phyloP scores from a whole-genome alignment of 2,329 filamentous ascomycete species.

The Neonectria hederae region DNA sequence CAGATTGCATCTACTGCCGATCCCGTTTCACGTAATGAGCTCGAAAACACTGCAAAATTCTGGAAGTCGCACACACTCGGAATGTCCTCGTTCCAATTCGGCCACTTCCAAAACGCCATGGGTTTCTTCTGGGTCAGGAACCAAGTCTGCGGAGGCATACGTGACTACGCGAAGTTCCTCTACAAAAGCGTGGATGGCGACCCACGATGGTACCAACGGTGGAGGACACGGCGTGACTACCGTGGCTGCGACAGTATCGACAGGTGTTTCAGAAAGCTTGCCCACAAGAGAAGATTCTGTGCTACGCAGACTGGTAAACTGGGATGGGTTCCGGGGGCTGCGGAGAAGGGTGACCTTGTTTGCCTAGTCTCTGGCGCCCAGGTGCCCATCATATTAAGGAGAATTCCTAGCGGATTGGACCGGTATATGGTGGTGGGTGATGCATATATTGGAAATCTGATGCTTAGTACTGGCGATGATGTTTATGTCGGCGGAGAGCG shows the following conservation, averaged over 20 bases:
- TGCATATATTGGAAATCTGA: not conserved
- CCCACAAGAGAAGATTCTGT: not conserved
- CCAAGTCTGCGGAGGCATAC: not conserved
- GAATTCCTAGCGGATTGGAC: not conserved
- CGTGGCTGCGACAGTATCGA: not conserved
- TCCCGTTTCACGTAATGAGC: not conserved
- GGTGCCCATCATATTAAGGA: not conserved
- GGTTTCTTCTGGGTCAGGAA: not conserved
- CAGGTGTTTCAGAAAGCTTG: not conserved
- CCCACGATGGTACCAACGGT: not conserved
- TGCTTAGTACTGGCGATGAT: not conserved
- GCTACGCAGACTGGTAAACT: not conserved
- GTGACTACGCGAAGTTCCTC: not conserved
- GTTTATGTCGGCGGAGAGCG: not conserved
- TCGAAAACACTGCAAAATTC: not conserved
- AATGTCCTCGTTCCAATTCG: not conserved
- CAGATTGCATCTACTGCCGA: not conserved
- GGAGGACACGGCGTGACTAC: not conserved
- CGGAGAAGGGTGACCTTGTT: not conserved
- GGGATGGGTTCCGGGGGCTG: not conserved
- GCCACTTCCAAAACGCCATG: not conserved
- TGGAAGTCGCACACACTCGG: not conserved
- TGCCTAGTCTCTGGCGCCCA: not conserved
- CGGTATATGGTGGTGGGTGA: not conserved
- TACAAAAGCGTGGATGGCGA: not conserved